Percentiles rank a stretch among this genome's conserved stretches.
Conservation (phyloP, 1,139 yeast genomes). For the Hyphopichia fennica region DNA sequence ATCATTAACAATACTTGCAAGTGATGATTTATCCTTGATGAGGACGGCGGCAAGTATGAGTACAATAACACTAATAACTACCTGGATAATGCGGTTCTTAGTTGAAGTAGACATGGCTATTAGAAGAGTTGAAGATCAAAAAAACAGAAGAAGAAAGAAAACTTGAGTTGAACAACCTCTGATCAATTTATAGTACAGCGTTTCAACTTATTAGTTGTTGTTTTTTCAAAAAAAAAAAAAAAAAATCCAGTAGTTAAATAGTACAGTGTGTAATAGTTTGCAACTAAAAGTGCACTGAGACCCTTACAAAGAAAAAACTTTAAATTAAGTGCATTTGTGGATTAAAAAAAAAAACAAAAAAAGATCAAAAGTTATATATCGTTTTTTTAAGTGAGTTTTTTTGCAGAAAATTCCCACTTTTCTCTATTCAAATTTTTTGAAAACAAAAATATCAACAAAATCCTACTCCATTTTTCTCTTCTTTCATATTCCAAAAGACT, state of each 20-base stretch:
- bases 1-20: neutral
- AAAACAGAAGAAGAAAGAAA: neutral
- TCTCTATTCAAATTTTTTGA: too few species aligned
- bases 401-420: too few species aligned
- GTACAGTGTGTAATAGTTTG: neutral
- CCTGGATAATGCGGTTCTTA: slow-evolving; percentile 1
- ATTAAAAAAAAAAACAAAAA: neutral
- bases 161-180: neutral
- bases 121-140: too few species aligned
- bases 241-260: too few species aligned
- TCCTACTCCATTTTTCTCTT: neutral
- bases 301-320: neutral
- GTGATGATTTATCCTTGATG: slow-evolving; percentile 2
- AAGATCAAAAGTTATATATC: neutral
- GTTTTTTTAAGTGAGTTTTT: too few species aligned
- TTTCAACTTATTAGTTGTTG: too few species aligned
- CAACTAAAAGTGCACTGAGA: neutral
- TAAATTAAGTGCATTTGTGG: too few species aligned
- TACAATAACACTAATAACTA: slow-evolving; percentile 1
- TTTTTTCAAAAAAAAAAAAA: too few species aligned
- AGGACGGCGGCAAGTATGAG: slow-evolving; percentile 3
- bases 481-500: neutral
- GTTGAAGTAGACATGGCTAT: neutral
- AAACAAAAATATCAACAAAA: too few species aligned
- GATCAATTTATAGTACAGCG: neutral